Evolutionary conservation across 768 basidiomycete genomes (phyloP), one percentile per base, ranked within the genome.

Genomic region (Nidula microcarpa): DNA sequence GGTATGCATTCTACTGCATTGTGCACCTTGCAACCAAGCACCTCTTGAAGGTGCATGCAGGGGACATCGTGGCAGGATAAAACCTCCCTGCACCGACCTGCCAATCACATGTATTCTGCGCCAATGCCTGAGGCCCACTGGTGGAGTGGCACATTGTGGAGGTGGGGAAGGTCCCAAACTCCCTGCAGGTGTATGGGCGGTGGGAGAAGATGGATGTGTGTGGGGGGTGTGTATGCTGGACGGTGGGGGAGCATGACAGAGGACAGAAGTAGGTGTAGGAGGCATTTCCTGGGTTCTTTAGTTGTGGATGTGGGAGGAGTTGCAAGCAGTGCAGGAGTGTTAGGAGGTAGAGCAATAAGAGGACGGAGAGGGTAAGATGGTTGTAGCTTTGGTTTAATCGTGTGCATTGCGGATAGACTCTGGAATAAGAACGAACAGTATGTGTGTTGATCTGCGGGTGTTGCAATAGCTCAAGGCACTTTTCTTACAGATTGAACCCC

Each of bases 1-100:
- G 80, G 0, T 78, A 78, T 56, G 73, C 75, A 0, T 80, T 72
- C 59, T 81, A 81, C 62, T 76, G 76, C 61, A 64, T 80, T 37
- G 75, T 77, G 8, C 73, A 74, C 8, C 70, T 75, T 54, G 64
- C 68, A 10, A 65, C 71, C 33, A 63, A 67, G 10, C 68, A 75
- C 3, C 64, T 76, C 48, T 68, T 76, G 48, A 62, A 69, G 23
- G 67, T 72, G 44, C 59, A 70, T 3, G 54, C 70, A 3, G 53
- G 56, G 1, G 72, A 75, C 50, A 64, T 66, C 69, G 2, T 76
- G 74, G 74, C 57, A 65, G 41, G 65, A 70, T 18, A 76, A 76
- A 51, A 65, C 70, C 3, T 56, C 13, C 65, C 68, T 0, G 57
- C 70, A 1, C 65, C 68, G 1, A 50, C 37, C 8, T 78, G 74